Evolutionary conservation across 176 grass and related monocot species (phyloP), one percentile per base, ranked within the genome.

Genomic region (Themeda triandra): DNA sequence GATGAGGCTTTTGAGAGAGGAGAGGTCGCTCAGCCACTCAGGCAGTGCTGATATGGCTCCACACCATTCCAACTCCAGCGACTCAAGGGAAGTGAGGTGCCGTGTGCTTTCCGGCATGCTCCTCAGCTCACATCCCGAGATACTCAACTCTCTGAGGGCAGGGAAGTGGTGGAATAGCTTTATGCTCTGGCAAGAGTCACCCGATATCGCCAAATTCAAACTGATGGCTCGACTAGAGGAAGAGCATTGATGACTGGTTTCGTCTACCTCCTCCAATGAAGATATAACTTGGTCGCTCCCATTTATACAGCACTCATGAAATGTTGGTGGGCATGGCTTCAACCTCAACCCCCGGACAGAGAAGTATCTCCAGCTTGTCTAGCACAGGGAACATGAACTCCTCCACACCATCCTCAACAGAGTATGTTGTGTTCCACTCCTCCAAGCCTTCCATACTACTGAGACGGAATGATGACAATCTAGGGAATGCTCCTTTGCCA

Each of bases 291-390:
- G 25, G 9, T 79, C 59, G 1, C 58, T 65, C 0, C 1, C 2
- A 0, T 0, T 0, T 63, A 65, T 79, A 9, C 0, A 0, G 13
- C n/a, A 73, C 2, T 23, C 2, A 28, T 13, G 4, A 4, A 46
- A 49, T 49, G 9, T 24, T 19, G 77, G 77, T 32, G 5, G 60
- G 17, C 77, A 23, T 21, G 77, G 62, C 23, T 80, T 66, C 8
- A 80, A 2, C 15, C 27, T 80, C 62, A 49, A 6, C 17, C 0
- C 0, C 8, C 7, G 4, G 18, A 41, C 77, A 80, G 0, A 0
- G 0, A 0, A 0, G 0, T 48, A 4, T 8, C 0, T 1, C 0
- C 6, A 80, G 18, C 3, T 0, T 1, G 0, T 48, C 58, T 2
- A 80, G 40, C 28, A 24, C 7, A 35, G 63, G 78, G 41, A 80